Conservation (phyloP, 306 rosid genomes). For the Pterocarpus macrocarpus region DNA sequence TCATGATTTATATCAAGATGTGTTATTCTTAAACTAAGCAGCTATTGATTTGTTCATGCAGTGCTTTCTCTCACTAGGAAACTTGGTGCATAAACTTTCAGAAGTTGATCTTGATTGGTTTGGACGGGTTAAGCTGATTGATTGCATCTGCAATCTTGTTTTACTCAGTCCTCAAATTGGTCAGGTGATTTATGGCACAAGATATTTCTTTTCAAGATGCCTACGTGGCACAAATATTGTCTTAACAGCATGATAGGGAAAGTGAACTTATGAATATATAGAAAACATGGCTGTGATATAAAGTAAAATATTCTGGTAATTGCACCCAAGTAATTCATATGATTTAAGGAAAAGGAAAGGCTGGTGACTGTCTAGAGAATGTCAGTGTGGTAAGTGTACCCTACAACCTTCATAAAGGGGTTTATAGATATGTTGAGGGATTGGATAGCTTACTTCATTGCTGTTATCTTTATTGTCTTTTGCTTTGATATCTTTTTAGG, state of each 20-base stretch:
- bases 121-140: slow-evolving; percentile 84
- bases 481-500: neutral
- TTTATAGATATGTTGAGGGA: slow-evolving; percentile 10
- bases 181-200: slow-evolving; percentile 68
- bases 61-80: slow-evolving; percentile 70
- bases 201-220: slow-evolving; percentile 1
- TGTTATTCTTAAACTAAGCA: slow-evolving; percentile 29
- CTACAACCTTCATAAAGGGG: neutral
- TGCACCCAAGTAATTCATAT: neutral
- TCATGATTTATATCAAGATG: slow-evolving; percentile 1
- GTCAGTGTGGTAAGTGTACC: neutral
- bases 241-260: neutral
- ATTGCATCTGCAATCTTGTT: slow-evolving; percentile 80
- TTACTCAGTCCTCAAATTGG: slow-evolving; percentile 79
- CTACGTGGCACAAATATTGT: slow-evolving; percentile 2
- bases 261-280: slow-evolving; percentile 2
- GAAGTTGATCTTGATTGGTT: slow-evolving; percentile 83
- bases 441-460: neutral
- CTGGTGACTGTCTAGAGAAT: neutral
- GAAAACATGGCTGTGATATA: slow-evolving; percentile 25
- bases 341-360: neutral
- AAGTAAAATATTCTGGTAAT: neutral
- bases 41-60: slow-evolving; percentile 49
- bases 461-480: neutral
- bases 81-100: slow-evolving; percentile 68